Evolutionary conservation across 2,329 filamentous ascomycete species (phyloP).

Genomic region (Scedosporium aurantiacum): DNA sequence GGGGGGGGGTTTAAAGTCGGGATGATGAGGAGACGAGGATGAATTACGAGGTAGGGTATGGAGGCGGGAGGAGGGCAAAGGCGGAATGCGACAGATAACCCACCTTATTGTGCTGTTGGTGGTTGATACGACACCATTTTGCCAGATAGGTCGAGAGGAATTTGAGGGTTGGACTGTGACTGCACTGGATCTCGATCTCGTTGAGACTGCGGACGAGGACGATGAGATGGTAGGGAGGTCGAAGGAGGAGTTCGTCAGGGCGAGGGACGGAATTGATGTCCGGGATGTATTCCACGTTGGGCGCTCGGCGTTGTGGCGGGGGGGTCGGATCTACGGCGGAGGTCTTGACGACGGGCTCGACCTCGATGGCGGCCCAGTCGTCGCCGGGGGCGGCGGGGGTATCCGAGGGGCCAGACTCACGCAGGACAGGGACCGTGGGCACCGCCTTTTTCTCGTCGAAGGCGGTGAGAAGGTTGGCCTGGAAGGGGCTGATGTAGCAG

Average conservation of each 20-base stretch:
- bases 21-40: background rate
- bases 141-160: constrained; percentile 34
- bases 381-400: constrained; percentile 16
- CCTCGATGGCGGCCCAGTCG: constrained; percentile 32
- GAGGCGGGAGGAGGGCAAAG: constrained; percentile 7
- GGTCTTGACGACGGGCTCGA: constrained; percentile 19
- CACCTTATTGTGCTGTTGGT: constrained; percentile 23
- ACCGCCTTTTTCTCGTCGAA: constrained; percentile 19
- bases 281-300: constrained; percentile 26
- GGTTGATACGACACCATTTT: constrained; percentile 34
- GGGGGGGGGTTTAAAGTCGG: background rate
- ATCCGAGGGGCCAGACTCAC: background rate
- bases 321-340: constrained; percentile 16
- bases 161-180: constrained; percentile 33
- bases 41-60: no score
- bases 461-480: constrained; percentile 21
- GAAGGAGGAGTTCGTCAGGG: constrained; percentile 35
- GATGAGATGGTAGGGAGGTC: constrained; percentile 36
- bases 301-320: background rate
- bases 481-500: constrained; percentile 25
- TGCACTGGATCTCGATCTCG: constrained; percentile 31
- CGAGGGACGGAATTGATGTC: constrained; percentile 27
- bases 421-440: background rate
- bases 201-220: constrained; percentile 20
- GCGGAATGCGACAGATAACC: no score